phyloP scores from a whole-genome alignment of 768 basidiomycete genomes.

The Lyophyllum semitale region DNA sequence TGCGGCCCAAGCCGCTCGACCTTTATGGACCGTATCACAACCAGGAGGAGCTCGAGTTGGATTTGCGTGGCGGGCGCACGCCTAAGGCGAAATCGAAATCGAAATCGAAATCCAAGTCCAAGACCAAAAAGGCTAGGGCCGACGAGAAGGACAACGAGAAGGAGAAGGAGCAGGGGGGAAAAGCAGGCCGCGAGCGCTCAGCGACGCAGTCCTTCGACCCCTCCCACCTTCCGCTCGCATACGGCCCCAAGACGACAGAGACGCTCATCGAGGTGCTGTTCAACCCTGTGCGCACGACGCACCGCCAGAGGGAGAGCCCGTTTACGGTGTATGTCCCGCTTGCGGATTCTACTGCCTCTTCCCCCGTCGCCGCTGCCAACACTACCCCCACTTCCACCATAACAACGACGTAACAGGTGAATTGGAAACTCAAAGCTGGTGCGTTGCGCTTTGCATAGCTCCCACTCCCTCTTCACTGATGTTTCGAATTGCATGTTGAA shows the following conservation, averaged over 20 bases:
- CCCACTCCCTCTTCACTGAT: no score
- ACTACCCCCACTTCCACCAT: no score
- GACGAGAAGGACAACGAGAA: constrained; percentile 9
- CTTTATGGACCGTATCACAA: constrained; percentile 41
- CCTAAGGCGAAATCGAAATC: not conserved
- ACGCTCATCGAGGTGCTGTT: constrained; percentile 78
- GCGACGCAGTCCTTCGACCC: no score
- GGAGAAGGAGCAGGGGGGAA: not conserved
- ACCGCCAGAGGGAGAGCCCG: constrained; percentile 37
- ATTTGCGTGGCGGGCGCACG: constrained; percentile 30
- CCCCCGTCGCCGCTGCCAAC: no score
- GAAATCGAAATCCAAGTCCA: no score
- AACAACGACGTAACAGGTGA: no score
- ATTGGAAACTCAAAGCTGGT: no score
- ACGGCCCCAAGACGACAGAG: constrained; percentile 68
- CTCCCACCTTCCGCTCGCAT: constrained; percentile 49
- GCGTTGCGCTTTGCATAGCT: no score
- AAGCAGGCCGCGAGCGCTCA: constrained; percentile 1
- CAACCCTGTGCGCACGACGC: no score
- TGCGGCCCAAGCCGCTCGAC: constrained; percentile 52
- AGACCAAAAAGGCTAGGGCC: constrained; percentile 1
- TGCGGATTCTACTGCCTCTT: no score
- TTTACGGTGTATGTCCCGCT: constrained; percentile 46
- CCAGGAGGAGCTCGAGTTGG: constrained; percentile 37
- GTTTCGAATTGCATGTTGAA: no score